Evolutionary conservation across 306 rosid species (phyloP).

Genomic region (Glycine soja): DNA sequence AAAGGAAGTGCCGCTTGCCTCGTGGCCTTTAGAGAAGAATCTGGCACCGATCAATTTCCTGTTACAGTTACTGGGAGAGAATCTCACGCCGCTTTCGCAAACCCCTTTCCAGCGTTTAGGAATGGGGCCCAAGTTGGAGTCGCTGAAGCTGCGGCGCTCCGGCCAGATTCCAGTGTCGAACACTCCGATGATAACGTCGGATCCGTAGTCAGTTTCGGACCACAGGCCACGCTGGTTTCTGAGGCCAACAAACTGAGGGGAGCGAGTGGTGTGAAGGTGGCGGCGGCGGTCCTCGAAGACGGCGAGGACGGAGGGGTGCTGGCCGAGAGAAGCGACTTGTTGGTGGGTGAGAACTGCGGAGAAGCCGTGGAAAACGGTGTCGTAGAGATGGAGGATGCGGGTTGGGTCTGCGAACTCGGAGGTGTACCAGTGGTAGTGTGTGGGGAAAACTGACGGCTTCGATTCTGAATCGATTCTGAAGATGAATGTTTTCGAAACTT

Average conservation of each 20-base stretch:
- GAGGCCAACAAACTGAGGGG: slow-evolving; percentile 16
- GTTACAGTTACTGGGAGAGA: neutral
- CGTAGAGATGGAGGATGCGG: neutral
- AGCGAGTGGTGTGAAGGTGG: neutral
- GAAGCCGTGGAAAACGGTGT: slow-evolving; percentile 20
- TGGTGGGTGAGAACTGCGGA: neutral
- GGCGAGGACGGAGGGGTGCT: slow-evolving; percentile 1
- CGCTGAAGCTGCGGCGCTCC: slow-evolving; percentile 15
- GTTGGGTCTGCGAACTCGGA: neutral
- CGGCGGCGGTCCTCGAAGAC: slow-evolving; percentile 7
- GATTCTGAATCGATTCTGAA: neutral
- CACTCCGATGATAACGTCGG: slow-evolving; percentile 14
- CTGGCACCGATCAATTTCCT: neutral
- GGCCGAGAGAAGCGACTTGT: neutral
- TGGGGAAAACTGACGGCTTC: neutral
- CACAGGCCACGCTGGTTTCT: neutral
- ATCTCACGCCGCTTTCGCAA: neutral
- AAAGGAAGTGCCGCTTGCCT: neutral
- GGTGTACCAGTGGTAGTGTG: slow-evolving; percentile 19
- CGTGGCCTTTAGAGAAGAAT: slow-evolving; percentile 13
- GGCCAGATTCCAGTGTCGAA: slow-evolving; percentile 27
- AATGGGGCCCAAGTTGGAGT: slow-evolving; percentile 4
- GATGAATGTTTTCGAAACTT: neutral
- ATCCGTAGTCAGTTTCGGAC: neutral
- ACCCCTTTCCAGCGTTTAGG: neutral